A percentile compares a stretch with the other conserved stretches of the same genome.
Evolutionary conservation across 495 filamentous ascomycete genomes (phyloP).

Genomic region (Penicillium goetzii): DNA sequence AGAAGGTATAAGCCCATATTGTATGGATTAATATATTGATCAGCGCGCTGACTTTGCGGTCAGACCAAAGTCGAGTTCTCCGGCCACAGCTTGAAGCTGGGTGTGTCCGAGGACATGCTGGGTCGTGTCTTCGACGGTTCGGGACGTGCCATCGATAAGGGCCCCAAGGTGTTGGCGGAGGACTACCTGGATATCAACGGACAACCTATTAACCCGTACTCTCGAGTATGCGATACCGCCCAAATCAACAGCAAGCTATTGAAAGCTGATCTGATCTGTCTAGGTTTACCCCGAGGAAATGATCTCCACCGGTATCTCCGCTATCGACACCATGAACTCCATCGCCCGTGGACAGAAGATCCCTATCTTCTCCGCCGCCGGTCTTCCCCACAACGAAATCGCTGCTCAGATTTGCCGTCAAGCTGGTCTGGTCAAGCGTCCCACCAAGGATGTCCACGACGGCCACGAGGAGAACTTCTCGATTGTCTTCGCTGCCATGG

Average conservation of each 20-base stretch:
- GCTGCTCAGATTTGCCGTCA: conserved; percentile 97
- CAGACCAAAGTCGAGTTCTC: conserved; percentile 97
- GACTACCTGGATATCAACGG: conserved; percentile 99
- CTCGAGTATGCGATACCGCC: conserved; percentile 63
- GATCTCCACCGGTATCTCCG: conserved; percentile 99
- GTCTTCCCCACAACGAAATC: conserved; percentile 99
- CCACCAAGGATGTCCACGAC: conserved; percentile 95
- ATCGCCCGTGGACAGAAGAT: conserved; percentile 99
- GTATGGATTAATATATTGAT: neutral
- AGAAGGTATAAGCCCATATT: conserved; percentile 67
- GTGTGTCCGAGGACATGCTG: conserved; percentile 99
- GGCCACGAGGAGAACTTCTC: conserved; percentile 99
- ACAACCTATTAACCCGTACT: conserved; percentile 98
- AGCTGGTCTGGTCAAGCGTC: conserved; percentile 84
- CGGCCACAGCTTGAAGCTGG: conserved; percentile 94
- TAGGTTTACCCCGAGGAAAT: conserved; percentile 99
- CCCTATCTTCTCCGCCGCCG: conserved; percentile 97
- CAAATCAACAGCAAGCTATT: neutral
- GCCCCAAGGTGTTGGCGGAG: conserved; percentile 96
- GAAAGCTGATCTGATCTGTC: conserved; percentile 24
- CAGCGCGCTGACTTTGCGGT: conserved; percentile 28
- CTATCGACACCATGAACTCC: conserved; percentile 99
- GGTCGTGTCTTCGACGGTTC: conserved; percentile 99
- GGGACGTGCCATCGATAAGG: conserved; percentile 96
- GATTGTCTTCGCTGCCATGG: conserved; percentile 99